Evolutionary conservation across 2,329 filamentous ascomycete genomes (phyloP), one percentile per base, ranked within the genome.

Genomic region (Curvularia spicifera): DNA sequence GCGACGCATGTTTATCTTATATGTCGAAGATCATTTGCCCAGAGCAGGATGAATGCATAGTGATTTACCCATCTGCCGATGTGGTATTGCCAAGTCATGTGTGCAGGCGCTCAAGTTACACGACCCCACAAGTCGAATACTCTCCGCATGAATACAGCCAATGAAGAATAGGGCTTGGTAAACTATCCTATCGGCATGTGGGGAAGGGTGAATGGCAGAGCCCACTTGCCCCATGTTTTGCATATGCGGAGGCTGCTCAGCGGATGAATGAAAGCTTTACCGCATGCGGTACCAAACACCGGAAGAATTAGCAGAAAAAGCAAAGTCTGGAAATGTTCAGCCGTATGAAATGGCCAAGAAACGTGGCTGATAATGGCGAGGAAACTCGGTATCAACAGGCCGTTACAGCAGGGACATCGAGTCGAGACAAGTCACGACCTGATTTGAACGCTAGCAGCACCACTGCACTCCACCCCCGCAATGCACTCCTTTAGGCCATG

Each of bases 41-140:
- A 64, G 60, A 35, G 44, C 49, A 51, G 52, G 51, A 61, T 56
- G 31, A 58, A 62, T 56, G 59, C 58, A 60, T 59, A 48, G 33
- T 60, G 43, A 42, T 69, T 71, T 66, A 67, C 47, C 65, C 70
- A 74, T 71, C 57, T 73, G 71, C 70, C 70, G 71, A 68, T 59
- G 45, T 35, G 57, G 24, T 56, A 53, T 53, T 54, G 68, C 63
- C 61, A 63, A 65, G 58, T 51, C 20, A n/a, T 31, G 15, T 31
- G 47, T 45, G 40, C 45, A 59, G 51, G 42, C 26, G 50, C 29
- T 18, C 46, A 29, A 22, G 60, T 65, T 55, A 65, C 58, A 28
- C 63, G 66, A 69, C 70, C 70, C 71, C 71, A 70, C 70, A 74
- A 63, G 60, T 56, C 35, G 57, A 37, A 49, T 50, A 45, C 53